These are phyloP conservation scores for Novymonas esmeraldas DNA, from an alignment of 208 protist species.

Conservation along the genomic window DNA sequence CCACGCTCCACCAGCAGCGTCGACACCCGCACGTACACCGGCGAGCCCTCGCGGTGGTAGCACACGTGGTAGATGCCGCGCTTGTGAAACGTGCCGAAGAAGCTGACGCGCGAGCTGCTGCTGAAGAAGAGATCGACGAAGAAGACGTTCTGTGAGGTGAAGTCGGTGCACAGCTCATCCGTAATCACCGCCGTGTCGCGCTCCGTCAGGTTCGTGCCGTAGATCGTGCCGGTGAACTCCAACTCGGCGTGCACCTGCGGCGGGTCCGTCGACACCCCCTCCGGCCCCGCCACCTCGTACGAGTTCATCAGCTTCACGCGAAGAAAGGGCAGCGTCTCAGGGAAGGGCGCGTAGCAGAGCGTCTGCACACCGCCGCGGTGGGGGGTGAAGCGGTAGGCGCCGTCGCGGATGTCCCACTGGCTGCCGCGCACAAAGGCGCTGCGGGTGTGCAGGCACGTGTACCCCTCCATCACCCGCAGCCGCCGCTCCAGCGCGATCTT, in stretches of 20 bases:
- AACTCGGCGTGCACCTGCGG: conserved; percentile 63
- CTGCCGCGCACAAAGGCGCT: conserved; percentile 59
- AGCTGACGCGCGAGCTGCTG: conserved; percentile 66
- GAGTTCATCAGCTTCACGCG: conserved; percentile 64
- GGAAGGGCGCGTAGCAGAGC: conserved; percentile 73
- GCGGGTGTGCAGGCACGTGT: conserved; percentile 65
- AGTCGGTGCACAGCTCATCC: conserved; percentile 71
- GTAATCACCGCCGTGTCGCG: conserved; percentile 76
- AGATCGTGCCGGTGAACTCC: conserved; percentile 81
- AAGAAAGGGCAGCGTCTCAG: conserved; percentile 58
- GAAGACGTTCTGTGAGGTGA: conserved; percentile 59
- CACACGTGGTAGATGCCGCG: conserved; percentile 80
- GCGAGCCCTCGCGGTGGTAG: conserved; percentile 70
- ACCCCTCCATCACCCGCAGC: conserved; percentile 74
- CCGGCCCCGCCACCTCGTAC: conserved; percentile 68
- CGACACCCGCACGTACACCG: conserved; percentile 62
- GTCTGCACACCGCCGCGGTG: conserved; percentile 66
- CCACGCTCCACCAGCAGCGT: conserved; percentile 71
- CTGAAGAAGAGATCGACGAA: conserved; percentile 73
- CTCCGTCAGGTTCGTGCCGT: conserved; percentile 78
- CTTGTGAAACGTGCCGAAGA: conserved; percentile 65
- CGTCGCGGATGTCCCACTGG: conserved; percentile 51
- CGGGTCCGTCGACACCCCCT: conserved; percentile 75
- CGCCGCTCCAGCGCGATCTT: conserved; percentile 43
- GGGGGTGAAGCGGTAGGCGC: conserved; percentile 62